Base-by-base conservation (phyloP, 495 filamentous ascomycete species). In the Monascus purpureus region DNA sequence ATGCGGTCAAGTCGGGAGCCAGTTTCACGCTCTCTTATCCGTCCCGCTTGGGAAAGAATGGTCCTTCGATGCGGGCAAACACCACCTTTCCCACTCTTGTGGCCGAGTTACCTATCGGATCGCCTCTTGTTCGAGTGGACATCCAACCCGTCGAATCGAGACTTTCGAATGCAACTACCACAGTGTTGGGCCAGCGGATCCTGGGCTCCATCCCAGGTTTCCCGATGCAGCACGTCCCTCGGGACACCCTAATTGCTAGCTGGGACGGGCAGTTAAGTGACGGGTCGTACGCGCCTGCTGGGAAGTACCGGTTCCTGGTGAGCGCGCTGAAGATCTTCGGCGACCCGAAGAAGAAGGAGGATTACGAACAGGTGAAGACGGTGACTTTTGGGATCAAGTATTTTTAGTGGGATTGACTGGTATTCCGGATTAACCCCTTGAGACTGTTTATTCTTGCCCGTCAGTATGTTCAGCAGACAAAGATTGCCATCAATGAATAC, bases 231-330 rank as follows among this genome's bases (percentile, higher is more conserved):
- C 9, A 4, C 20, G 9, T 22, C 5, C 16, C 18, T 11, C 14
- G 32, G 15, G 8, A 14, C 13, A 7, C 29, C 8, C 26, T 20
- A 6, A 33, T 13, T 31, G 30, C 8, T 25, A 30, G 28, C 4
- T 49, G 40, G 42, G 28, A 32, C 4, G 52, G 49, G 6, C 20
- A 41, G 32, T 18, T 55, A 17, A 42, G 41, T 1, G 40, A 50
- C 28, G 49, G 52, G 1, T 41, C 41, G 3, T 47, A 46, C 34
- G 47, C 44, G n/a, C 40, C 44, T 2, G 33, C 40, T n/a, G 52
- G 52, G 1, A 41, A 43, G 27, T 52, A 55, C 40, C 28, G 32
- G 16, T 8, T 48, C 17, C 13, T 35, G 32, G 42, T 45, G 17
- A 28, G 41, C 18, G 45, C 41, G n/a, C 19, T 48, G 27, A 48